Evolutionary conservation across 352 stramenopile genomes (phyloP).

Genomic region (Phytophthora tubulina): DNA sequence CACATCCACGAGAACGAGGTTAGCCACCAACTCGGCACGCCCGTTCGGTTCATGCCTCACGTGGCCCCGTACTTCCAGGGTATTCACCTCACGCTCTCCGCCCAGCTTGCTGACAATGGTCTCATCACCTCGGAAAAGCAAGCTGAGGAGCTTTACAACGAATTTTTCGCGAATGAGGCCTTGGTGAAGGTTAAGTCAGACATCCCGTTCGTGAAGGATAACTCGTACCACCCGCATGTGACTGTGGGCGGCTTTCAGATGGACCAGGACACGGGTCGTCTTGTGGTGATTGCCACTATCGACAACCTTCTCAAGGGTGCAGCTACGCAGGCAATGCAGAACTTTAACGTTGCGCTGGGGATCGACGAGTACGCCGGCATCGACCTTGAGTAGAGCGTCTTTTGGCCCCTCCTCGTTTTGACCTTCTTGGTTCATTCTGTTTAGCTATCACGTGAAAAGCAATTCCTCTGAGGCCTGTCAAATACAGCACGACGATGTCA

Average conservation of each 20-base stretch:
- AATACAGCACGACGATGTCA: constrained; percentile 29
- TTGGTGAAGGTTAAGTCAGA: constrained; percentile 82
- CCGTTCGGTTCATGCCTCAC: constrained; percentile 94
- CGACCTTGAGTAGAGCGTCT: constrained; percentile 40
- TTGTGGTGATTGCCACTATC: constrained; percentile 92
- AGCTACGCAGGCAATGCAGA: constrained; percentile 94
- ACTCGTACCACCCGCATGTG: constrained; percentile 76
- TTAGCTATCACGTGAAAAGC: neutral
- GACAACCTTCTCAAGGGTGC: constrained; percentile 96
- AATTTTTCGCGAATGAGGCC: constrained; percentile 86
- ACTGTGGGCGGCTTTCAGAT: constrained; percentile 90
- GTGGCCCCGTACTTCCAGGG: constrained; percentile 94
- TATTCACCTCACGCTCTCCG: constrained; percentile 92
- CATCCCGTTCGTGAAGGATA: constrained; percentile 86
- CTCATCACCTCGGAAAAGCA: constrained; percentile 68
- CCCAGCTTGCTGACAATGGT: constrained; percentile 72
- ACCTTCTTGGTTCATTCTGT: constrained; percentile 19
- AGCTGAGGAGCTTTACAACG: constrained; percentile 77
- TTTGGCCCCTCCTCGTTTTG: constrained; percentile 22
- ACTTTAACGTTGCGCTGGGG: constrained; percentile 95
- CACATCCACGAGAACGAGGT: constrained; percentile 92
- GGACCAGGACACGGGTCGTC: constrained; percentile 83
- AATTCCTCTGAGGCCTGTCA: constrained; percentile 14
- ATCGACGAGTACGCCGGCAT: constrained; percentile 90
- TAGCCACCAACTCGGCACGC: constrained; percentile 82